A percentile compares a stretch with the other conserved stretches of the same genome.
phyloP scores from a whole-genome alignment of 2,329 filamentous ascomycete genomes.

The Cladophialophora carrionii region DNA sequence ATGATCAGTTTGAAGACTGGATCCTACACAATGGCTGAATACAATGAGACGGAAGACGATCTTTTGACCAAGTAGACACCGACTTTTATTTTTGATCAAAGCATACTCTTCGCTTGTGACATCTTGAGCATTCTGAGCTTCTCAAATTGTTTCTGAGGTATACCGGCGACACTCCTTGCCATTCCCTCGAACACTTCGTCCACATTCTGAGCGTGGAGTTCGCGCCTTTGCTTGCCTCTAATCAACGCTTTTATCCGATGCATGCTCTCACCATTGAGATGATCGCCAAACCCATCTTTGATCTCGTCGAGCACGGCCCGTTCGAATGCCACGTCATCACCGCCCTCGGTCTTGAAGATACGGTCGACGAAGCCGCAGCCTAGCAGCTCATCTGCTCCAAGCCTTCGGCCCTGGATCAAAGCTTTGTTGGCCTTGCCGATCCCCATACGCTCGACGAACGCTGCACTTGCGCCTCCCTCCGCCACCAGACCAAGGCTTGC shows the following conservation, averaged over 20 bases:
- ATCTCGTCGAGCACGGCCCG: conserved; percentile 74
- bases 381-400: conserved; percentile 49
- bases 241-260: conserved; percentile 83
- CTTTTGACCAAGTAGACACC: not conserved
- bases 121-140: conserved; percentile 47
- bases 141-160: conserved; percentile 84
- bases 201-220: conserved; percentile 75
- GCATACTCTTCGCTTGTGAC: conserved; percentile 8
- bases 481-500: conserved; percentile 53
- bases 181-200: conserved; percentile 82
- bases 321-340: conserved; percentile 67
- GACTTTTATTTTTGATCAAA: conserved; percentile 10
- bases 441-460: conserved; percentile 53
- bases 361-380: conserved; percentile 52
- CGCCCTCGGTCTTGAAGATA: conserved; percentile 47
- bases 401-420: conserved; percentile 54
- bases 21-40: conserved; percentile 10
- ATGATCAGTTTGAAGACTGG: conserved; percentile 9
- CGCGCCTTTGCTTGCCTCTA: conserved; percentile 69
- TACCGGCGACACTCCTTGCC: conserved; percentile 74
- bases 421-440: conserved; percentile 56
- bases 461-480: conserved; percentile 52
- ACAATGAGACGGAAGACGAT: conserved; percentile 11
- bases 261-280: conserved; percentile 77
- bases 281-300: conserved; percentile 76